phyloP scores from a whole-genome alignment of 176 grass and related monocot species.

The Secale cereale region DNA sequence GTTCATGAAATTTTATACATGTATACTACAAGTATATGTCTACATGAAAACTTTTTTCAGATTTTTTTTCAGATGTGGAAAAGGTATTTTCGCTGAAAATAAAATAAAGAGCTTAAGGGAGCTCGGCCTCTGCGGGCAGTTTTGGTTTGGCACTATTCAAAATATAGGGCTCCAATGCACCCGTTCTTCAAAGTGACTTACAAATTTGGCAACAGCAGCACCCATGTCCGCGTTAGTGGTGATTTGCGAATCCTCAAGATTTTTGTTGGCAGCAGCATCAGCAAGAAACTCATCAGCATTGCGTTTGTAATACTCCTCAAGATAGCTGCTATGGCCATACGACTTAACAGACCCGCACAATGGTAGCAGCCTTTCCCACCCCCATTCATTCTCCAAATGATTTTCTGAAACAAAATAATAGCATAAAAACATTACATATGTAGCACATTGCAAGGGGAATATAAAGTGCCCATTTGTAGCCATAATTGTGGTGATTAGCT shows the following conservation, averaged over 20 bases:
- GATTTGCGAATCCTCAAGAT: neutral
- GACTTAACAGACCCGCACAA: neutral
- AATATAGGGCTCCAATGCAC: no score
- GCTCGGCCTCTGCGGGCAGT: no score
- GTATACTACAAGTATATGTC: no score
- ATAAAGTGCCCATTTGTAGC: neutral
- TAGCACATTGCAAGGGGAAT: neutral
- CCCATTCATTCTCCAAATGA: neutral
- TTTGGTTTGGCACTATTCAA: no score
- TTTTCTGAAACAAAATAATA: neutral
- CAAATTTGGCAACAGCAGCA: neutral
- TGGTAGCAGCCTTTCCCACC: constrained; percentile 6
- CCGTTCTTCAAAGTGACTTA: neutral
- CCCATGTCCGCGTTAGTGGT: neutral
- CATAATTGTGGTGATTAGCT: neutral
- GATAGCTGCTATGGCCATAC: neutral
- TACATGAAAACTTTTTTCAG: no score
- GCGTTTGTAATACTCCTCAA: neutral
- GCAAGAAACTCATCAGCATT: neutral
- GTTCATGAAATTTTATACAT: no score
- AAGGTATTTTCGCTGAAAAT: no score
- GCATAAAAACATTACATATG: neutral
- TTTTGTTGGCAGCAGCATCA: neutral
- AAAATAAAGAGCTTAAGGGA: no score
- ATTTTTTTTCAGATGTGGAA: no score